Evolutionary conservation across 129 eudicot species (phyloP).

Genomic region (Arctium minus): DNA sequence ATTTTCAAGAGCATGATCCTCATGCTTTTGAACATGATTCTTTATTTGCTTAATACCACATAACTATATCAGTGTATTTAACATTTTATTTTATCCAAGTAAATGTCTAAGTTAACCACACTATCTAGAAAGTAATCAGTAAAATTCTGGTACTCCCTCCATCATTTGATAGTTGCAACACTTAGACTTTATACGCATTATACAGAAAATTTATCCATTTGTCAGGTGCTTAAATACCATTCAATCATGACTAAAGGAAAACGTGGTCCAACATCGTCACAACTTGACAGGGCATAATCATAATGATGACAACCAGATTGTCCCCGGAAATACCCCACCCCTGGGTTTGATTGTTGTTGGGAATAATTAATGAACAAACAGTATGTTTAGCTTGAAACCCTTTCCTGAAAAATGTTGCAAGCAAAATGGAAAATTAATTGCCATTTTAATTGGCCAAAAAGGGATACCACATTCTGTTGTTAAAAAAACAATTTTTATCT

Average conservation of each 20-base stretch:
- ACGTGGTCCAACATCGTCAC: background rate
- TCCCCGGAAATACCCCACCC: background rate
- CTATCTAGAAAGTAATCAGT: background rate
- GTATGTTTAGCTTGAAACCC: background rate
- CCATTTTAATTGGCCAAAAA: background rate
- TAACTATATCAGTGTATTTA: background rate
- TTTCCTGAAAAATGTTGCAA: background rate
- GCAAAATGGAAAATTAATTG: background rate
- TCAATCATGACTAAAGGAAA: background rate
- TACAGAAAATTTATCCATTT: background rate
- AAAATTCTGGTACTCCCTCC: background rate
- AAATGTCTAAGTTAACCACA: background rate
- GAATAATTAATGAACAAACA: background rate
- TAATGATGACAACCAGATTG: background rate
- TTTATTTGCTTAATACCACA: background rate
- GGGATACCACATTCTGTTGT: background rate
- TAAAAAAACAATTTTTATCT: constrained; percentile 1
- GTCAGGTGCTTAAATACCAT: background rate
- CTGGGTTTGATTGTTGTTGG: background rate
- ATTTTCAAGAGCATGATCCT: background rate
- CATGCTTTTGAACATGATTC: background rate
- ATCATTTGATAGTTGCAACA: constrained; percentile 1
- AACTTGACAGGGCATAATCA: background rate
- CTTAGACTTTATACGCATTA: background rate
- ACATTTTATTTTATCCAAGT: background rate